Evolutionary conservation across 139 green algal species (phyloP).

Genomic region (Zygnema cylindricum): DNA sequence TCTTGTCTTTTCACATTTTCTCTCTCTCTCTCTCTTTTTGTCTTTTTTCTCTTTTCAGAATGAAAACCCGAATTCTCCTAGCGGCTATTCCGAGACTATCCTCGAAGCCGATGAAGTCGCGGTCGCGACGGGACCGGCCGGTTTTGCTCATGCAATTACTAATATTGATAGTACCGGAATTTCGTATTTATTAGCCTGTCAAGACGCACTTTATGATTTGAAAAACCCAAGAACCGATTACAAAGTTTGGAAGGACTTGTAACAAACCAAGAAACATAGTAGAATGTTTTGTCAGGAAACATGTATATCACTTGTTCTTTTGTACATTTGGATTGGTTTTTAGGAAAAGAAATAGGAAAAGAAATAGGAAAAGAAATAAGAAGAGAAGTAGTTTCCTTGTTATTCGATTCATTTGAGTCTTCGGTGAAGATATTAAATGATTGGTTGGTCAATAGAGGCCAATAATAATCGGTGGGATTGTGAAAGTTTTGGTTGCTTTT

Average conservation of each 20-base stretch:
- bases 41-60: background rate
- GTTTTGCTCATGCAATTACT: conserved; percentile 39
- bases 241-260: conserved; percentile 28
- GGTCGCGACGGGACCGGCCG: background rate
- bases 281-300: no score
- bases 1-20: background rate
- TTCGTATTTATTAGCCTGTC: conserved; percentile 44
- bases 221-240: conserved; percentile 38
- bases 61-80: conserved; percentile 31
- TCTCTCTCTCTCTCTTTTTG: background rate
- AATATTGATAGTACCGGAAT: conserved; percentile 16
- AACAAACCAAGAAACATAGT: no score
- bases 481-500: no score
- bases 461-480: no score
- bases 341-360: no score
- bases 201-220: conserved; percentile 21
- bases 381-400: no score
- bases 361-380: no score
- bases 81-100: conserved; percentile 45
- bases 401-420: no score
- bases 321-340: no score
- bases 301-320: no score
- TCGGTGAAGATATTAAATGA: no score
- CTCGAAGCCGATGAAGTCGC: conserved; percentile 44
- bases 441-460: no score